Conservation (phyloP, 768 basidiomycete genomes). For the Kwoniella bestiolae region DNA sequence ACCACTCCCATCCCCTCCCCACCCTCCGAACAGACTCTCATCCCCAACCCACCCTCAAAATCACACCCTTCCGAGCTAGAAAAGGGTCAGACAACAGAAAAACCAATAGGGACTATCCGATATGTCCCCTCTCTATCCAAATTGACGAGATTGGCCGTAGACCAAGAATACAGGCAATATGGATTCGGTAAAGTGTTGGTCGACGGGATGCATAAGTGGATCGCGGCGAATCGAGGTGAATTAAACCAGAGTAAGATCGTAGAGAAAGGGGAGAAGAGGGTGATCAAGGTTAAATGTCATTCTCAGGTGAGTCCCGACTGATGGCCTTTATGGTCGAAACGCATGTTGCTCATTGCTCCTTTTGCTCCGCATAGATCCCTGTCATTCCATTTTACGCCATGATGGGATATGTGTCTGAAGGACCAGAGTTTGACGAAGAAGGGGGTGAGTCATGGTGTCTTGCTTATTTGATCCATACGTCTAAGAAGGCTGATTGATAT, state of each 20-base stretch:
- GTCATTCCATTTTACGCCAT: slow-evolving; percentile 51
- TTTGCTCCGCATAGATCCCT: slow-evolving; percentile 25
- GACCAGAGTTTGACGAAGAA: slow-evolving; percentile 50
- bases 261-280: slow-evolving; percentile 14
- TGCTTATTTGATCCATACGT: too few species aligned
- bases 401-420: slow-evolving; percentile 47
- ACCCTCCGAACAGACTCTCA: slow-evolving; percentile 17
- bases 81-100: slow-evolving; percentile 17
- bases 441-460: slow-evolving; percentile 49
- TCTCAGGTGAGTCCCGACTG: slow-evolving; percentile 29
- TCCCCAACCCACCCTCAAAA: background rate
- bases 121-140: slow-evolving; percentile 39
- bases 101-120: slow-evolving; percentile 47
- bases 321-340: too few species aligned
- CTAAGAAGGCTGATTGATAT: background rate
- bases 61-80: background rate
- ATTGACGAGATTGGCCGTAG: slow-evolving; percentile 46
- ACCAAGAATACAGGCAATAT: slow-evolving; percentile 39
- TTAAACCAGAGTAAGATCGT: slow-evolving; percentile 5
- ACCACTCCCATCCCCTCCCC: slow-evolving; percentile 31
- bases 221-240: background rate
- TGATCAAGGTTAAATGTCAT: slow-evolving; percentile 31
- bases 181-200: slow-evolving; percentile 51
- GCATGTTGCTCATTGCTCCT: background rate
- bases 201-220: slow-evolving; percentile 34